Percentiles rank a stretch among this genome's conserved stretches.
Evolutionary conservation across 768 basidiomycete genomes (phyloP).

Genomic region (Suillus paluster): DNA sequence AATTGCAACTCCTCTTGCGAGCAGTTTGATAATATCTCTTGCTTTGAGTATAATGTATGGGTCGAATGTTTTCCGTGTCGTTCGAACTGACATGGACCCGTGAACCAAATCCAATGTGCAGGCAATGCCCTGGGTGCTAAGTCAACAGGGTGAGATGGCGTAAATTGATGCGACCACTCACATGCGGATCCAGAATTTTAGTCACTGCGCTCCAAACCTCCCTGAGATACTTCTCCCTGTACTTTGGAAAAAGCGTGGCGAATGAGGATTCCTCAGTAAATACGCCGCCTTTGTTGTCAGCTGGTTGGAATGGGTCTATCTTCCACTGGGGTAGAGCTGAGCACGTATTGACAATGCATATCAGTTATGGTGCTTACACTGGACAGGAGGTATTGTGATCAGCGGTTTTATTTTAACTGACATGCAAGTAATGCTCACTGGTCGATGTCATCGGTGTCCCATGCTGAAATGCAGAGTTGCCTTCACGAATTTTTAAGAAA

Average conservation of each 20-base stretch:
- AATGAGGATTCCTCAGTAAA: slow-evolving; percentile 98
- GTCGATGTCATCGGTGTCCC: slow-evolving; percentile 99
- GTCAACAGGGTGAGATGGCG: slow-evolving; percentile 2
- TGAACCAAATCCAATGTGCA: slow-evolving; percentile 95
- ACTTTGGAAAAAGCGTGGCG: slow-evolving; percentile 97
- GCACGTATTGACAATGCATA: background rate
- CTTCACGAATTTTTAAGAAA: background rate
- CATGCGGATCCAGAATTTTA: slow-evolving; percentile 78
- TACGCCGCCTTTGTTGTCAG: slow-evolving; percentile 79
- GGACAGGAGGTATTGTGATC: slow-evolving; percentile 12
- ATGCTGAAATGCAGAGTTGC: slow-evolving; percentile 58
- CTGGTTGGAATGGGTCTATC: slow-evolving; percentile 74
- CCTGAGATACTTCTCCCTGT: slow-evolving; percentile 94
- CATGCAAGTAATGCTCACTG: slow-evolving; percentile 66
- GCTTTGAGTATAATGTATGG: slow-evolving; percentile 97
- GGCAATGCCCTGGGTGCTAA: slow-evolving; percentile 66
- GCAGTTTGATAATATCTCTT: slow-evolving; percentile 92
- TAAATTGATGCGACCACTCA: slow-evolving; percentile 38
- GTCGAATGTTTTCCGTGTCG: slow-evolving; percentile 96
- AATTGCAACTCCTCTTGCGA: slow-evolving; percentile 89
- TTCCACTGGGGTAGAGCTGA: slow-evolving; percentile 69
- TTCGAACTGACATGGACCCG: slow-evolving; percentile 96
- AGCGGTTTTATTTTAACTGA: slow-evolving; percentile 9
- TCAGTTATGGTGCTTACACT: slow-evolving; percentile 47
- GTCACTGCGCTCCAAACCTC: slow-evolving; percentile 96